These are phyloP conservation scores for Oryza glumipatula DNA, from an alignment of 176 grass and related monocot genomes.

Conservation along the genomic window DNA sequence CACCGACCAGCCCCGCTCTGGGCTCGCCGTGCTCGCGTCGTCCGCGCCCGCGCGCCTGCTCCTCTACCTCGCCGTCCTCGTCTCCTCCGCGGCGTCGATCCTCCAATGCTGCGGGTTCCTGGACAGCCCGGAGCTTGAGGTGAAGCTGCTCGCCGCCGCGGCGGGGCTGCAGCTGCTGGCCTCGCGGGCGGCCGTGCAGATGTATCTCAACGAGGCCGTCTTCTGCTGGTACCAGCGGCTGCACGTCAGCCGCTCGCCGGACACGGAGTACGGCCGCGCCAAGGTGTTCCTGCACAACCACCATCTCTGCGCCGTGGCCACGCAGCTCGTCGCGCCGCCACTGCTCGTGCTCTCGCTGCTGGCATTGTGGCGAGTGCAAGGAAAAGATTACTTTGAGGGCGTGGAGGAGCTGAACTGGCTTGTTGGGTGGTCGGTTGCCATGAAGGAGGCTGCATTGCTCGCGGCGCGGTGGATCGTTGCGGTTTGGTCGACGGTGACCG, in stretches of 20 bases:
- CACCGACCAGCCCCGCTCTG: conserved; percentile 69
- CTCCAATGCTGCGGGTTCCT: conserved; percentile 49
- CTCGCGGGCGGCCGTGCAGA: conserved; percentile 72
- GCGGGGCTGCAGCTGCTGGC: conserved; percentile 70
- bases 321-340: conserved; percentile 66
- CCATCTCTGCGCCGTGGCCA: conserved; percentile 66
- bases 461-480: conserved; percentile 69
- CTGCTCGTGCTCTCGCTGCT: conserved; percentile 64
- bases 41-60: conserved; percentile 52
- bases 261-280: conserved; percentile 84
- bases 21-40: conserved; percentile 68
- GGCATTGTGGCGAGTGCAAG: conserved; percentile 65
- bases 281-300: conserved; percentile 98
- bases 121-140: conserved; percentile 39
- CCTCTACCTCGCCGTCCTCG: conserved; percentile 52
- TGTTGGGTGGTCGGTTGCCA: conserved; percentile 57
- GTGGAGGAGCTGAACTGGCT: conserved; percentile 45
- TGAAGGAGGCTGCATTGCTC: conserved; percentile 80
- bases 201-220: conserved; percentile 92
- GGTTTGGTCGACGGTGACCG: conserved; percentile 57
- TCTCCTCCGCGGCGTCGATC: conserved; percentile 48
- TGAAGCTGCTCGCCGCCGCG: conserved; percentile 41
- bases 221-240: conserved; percentile 97
- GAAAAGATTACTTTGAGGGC: conserved; percentile 66
- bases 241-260: conserved; percentile 58